Conservation (phyloP, 1,284 basidiomycete genomes). For the Testicularia cyperi region DNA sequence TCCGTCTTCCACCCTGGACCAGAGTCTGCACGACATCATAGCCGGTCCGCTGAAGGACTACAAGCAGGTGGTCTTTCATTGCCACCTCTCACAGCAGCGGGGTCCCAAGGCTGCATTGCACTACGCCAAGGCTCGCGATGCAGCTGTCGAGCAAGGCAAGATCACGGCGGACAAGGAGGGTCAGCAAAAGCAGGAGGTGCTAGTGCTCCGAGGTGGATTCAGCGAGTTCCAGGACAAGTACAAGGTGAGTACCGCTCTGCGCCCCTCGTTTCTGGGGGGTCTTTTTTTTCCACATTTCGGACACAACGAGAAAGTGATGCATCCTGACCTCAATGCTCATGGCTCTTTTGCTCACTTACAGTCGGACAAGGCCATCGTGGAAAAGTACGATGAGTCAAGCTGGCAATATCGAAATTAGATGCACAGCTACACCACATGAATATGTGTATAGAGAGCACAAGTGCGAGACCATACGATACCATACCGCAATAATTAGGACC, state of each 20-base stretch:
- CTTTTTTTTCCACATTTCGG: too few species aligned
- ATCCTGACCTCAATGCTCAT: slow-evolving; percentile 11
- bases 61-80: slow-evolving; percentile 60
- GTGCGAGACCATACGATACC: too few species aligned
- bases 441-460: too few species aligned
- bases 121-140: slow-evolving; percentile 54
- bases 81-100: slow-evolving; percentile 57
- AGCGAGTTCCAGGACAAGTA: slow-evolving; percentile 55
- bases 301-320: slow-evolving; percentile 6
- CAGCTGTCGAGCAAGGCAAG: slow-evolving; percentile 16
- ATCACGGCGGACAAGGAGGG: slow-evolving; percentile 1
- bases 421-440: too few species aligned
- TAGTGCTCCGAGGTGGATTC: slow-evolving; percentile 60
- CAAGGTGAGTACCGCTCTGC: slow-evolving; percentile 50
- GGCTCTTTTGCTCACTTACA: not conserved
- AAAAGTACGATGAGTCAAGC: slow-evolving; percentile 51
- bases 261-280: too few species aligned
- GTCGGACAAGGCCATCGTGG: slow-evolving; percentile 50
- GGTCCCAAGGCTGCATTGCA: slow-evolving; percentile 60
- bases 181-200: slow-evolving; percentile 46
- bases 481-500: too few species aligned
- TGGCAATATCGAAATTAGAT: slow-evolving; percentile 48
- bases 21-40: slow-evolving; percentile 48
- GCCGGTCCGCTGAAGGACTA: slow-evolving; percentile 39
- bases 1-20: slow-evolving; percentile 38